These are phyloP conservation scores for Neofusicoccum kwambonambiense DNA, from an alignment of 2,329 filamentous ascomycete genomes.

Conservation along the genomic window DNA sequence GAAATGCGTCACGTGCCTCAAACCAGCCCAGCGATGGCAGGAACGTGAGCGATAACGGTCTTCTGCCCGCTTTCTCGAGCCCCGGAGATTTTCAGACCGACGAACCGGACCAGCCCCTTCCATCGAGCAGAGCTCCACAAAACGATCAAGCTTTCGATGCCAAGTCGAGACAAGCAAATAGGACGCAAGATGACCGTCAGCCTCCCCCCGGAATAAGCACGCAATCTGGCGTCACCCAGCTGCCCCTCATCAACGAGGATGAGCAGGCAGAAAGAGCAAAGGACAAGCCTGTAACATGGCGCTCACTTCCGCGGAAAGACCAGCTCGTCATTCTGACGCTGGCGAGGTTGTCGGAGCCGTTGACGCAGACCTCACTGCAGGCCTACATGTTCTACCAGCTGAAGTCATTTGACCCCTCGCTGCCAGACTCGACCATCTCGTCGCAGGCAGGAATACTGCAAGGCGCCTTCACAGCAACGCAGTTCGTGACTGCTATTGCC, in stretches of 20 bases:
- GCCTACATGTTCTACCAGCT: constrained; percentile 86
- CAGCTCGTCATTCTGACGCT: constrained; percentile 77
- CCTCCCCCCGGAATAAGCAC: neutral
- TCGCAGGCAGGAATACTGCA: constrained; percentile 75
- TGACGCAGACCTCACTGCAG: constrained; percentile 65
- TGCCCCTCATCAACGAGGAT: constrained; percentile 5
- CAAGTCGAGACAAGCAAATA: neutral
- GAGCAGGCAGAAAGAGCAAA: constrained; percentile 25
- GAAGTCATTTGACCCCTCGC: constrained; percentile 67
- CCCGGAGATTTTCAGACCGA: neutral
- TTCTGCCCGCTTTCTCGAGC: neutral
- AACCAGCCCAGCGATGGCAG: neutral
- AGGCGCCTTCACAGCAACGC: constrained; percentile 76
- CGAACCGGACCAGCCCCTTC: neutral
- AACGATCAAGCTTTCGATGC: neutral
- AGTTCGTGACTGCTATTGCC: constrained; percentile 78
- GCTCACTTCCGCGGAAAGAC: constrained; percentile 70
- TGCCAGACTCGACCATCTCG: constrained; percentile 65
- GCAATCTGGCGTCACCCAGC: neutral
- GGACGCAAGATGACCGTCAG: neutral
- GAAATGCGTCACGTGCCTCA: neutral
- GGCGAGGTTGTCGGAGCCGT: constrained; percentile 75
- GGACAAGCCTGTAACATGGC: constrained; percentile 62
- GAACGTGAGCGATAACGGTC: neutral
- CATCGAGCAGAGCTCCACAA: neutral